A percentile compares a stretch with the other conserved stretches of the same genome.
phyloP scores from a whole-genome alignment of 2,329 filamentous ascomycete species.

The Pseudomassariella vexata region DNA sequence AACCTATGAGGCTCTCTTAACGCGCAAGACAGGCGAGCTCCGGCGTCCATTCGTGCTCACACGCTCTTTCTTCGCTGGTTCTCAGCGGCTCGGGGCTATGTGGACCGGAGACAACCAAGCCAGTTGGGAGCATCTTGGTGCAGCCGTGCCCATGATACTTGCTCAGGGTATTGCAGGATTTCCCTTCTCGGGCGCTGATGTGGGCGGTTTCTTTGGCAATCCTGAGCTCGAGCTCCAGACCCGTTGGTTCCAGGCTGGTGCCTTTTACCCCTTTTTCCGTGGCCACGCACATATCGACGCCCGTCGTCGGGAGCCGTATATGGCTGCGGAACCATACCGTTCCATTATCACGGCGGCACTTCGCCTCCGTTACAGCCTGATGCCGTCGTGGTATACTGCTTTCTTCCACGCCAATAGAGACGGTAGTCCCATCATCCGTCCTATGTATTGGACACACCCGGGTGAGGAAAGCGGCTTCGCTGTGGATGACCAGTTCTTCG shows the following conservation, averaged over 20 bases:
- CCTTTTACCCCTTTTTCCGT: slow-evolving; percentile 98
- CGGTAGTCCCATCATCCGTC: slow-evolving; percentile 81
- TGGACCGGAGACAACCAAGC: slow-evolving; percentile 99
- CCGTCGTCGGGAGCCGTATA: slow-evolving; percentile 87
- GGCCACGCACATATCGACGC: slow-evolving; percentile 96
- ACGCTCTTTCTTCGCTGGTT: slow-evolving; percentile 85
- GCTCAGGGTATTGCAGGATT: slow-evolving; percentile 90
- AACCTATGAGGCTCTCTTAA: slow-evolving; percentile 77
- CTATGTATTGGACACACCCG: slow-evolving; percentile 91
- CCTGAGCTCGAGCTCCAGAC: slow-evolving; percentile 86
- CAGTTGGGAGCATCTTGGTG: slow-evolving; percentile 84
- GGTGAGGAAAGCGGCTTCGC: slow-evolving; percentile 79
- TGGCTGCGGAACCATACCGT: slow-evolving; percentile 78
- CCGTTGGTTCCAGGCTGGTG: slow-evolving; percentile 93
- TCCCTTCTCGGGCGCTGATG: slow-evolving; percentile 91
- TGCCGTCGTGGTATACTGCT: slow-evolving; percentile 94
- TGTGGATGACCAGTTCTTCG: slow-evolving; percentile 88
- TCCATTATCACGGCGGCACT: slow-evolving; percentile 83
- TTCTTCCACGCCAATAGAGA: slow-evolving; percentile 84
- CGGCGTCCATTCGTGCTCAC: slow-evolving; percentile 89
- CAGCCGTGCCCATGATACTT: slow-evolving; percentile 86
- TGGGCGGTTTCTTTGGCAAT: slow-evolving; percentile 97
- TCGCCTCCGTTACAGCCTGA: slow-evolving; percentile 78
- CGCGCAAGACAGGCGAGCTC: slow-evolving; percentile 79
- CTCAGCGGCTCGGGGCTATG: slow-evolving; percentile 88